Conservation (phyloP, 352 stramenopile species). For the Phytophthora lateralis region DNA sequence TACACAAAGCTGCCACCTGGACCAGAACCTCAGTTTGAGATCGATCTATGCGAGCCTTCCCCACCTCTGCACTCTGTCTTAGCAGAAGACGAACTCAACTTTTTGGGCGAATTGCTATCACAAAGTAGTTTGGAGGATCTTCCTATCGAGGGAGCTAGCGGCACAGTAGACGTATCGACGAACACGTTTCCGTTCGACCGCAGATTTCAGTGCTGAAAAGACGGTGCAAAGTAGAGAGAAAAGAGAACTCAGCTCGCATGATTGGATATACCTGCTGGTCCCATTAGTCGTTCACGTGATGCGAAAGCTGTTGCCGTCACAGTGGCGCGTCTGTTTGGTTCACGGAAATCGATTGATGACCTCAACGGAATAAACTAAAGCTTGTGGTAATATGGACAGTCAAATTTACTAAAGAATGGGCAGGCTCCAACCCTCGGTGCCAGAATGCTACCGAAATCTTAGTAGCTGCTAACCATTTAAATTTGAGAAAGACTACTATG, state of each 20-base stretch:
- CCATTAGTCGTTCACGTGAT: not conserved
- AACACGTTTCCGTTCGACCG: not conserved
- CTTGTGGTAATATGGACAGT: not conserved
- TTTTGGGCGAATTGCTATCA: slow-evolving; percentile 25
- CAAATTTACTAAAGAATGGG: not conserved
- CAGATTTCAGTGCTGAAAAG: slow-evolving; percentile 9
- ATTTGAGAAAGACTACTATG: not conserved
- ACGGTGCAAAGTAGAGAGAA: too few relatives aligned
- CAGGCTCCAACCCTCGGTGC: not conserved
- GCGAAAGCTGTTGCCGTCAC: not conserved
- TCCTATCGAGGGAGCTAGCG: not conserved
- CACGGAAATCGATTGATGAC: not conserved
- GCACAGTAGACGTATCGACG: not conserved
- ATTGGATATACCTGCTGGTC: not conserved
- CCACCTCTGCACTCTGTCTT: slow-evolving; percentile 28
- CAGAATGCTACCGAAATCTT: slow-evolving; percentile 3
- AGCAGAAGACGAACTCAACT: slow-evolving; percentile 28
- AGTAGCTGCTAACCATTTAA: not conserved
- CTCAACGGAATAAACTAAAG: not conserved
- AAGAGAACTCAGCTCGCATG: not conserved
- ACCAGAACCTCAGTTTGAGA: not conserved
- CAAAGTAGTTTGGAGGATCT: slow-evolving; percentile 32
- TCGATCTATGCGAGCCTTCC: slow-evolving; percentile 4
- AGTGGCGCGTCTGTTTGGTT: not conserved
- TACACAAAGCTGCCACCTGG: not conserved